A percentile compares a stretch with the other conserved stretches of the same genome.
Conservation (phyloP, 345 rosid genomes). For the Raphanus raphanistrum region DNA sequence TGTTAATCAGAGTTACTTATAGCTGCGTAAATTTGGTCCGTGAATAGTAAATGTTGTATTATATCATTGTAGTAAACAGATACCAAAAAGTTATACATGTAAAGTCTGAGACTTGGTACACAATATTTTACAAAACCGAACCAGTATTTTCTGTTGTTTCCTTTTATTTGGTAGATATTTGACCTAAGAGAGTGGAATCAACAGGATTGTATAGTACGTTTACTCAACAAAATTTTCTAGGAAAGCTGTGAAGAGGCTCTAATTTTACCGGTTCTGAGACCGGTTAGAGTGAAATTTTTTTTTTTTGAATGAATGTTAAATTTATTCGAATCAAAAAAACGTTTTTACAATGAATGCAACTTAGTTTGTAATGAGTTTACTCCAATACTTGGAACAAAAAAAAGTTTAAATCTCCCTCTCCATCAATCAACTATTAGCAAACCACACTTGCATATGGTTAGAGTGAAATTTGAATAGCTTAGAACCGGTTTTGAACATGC, state of each 20-base stretch:
- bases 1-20: slow-evolving; percentile 27
- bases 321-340: no score
- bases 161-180: background rate
- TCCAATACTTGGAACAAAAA: no score
- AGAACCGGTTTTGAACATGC: slow-evolving; percentile 11
- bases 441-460: no score
- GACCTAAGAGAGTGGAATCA: background rate
- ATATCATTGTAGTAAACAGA: slow-evolving; percentile 4
- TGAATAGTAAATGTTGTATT: slow-evolving; percentile 25
- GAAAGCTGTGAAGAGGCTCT: background rate
- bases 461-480: background rate
- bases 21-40: background rate
- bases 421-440: no score
- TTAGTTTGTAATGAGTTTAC: no score
- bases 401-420: no score
- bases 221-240: background rate
- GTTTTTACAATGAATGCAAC: no score
- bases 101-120: slow-evolving; percentile 25
- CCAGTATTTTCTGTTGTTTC: slow-evolving; percentile 1
- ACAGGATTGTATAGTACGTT: background rate
- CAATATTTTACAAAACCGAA: background rate
- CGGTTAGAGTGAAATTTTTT: background rate
- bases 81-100: slow-evolving; percentile 37
- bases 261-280: background rate
- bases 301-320: no score